Base-by-base conservation (phyloP, 371 early-diverging fungal genomes). In the Lichtheimia corymbifera region DNA sequence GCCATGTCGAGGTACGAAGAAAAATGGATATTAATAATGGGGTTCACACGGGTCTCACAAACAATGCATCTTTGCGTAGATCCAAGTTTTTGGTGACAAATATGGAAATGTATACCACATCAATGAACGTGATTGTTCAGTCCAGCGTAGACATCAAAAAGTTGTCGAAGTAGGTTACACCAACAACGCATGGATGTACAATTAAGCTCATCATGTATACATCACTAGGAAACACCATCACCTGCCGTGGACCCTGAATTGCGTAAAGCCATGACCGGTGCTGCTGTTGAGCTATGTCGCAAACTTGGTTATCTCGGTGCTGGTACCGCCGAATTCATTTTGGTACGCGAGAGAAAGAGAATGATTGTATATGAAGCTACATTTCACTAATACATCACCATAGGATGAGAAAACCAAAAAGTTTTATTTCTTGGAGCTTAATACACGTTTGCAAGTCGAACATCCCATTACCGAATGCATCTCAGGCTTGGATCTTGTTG, bases 401-500 rank as follows among this genome's bases (percentile, higher is more conserved):
- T 58, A 58, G 50, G 85, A 85, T 55, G 82, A 83, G 58, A 77
- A 82, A 50, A 79, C 77, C 42, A 84, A 83, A 56, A 80, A 88
- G 59, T 91, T 91, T 51, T 94, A 88, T 78, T 92, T 93, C 70
- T 74, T 93, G 72, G 93, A 93, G 66, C 79, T 93, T 75, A 93
- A 93, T 76, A 92, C 93, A 0, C 89, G 93, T 45, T 76, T 93
- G 56, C 93, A 93, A 68, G 95, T 95, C 53, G 98, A 98, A 77
- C 99, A 97, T 75, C 96, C 97, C 27, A 93, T 97, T 56, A 97
- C 98, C 14, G 99, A 98, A 78, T 75, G 87, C 55, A 88, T 96
- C 50, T 95, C 96, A 45, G 93, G 92, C 0, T 67, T 94, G n/a
- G 98, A 99, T 79, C 78, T 99, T 15, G 97, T 97, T n/a, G 94